Base-by-base conservation (phyloP, 345 rosid species). In the Garcia nutans region DNA sequence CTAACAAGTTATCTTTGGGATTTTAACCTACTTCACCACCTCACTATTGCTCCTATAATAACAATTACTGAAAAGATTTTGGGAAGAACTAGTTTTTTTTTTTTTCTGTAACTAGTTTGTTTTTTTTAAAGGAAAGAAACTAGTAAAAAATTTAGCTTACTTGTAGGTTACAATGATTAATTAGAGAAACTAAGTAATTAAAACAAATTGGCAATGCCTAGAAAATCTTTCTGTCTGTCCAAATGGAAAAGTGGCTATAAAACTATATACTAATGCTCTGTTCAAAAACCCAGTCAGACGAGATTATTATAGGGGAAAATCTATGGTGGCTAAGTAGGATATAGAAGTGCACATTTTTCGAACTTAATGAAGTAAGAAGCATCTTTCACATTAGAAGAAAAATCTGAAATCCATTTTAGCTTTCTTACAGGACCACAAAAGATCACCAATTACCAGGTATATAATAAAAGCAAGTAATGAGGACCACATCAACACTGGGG, bases 401-500 rank as follows among this genome's bases (percentile, higher is more conserved):
- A 37, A 16, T n/a, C 20, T 66, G 70, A 45, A n/a, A 20, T 61
- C 6, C 12, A 10, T 47, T 6, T 17, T 17, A 59, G 0, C 16
- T 31, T 20, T 56, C 42, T 45, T 5, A 11, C 6, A 47, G 57
- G 75, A 72, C 75, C 75, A 59, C 44, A 37, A 37, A 7, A 59
- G 54, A 15, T 44, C 47, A 23, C 45, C 26, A 24, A 8, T 24
- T 59, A 11, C 42, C 20, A 19, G 11, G 70, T 26, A 71, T 47
- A 19, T n/a, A 47, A 19, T n/a, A 47, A 22, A 20, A 57, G 66
- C 57, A 72, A 72, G 44, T 37, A 56, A 71, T 19, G 7, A 66
- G 68, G 77, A 72, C 77, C 74, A 45, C 72, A 9, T 6, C n/a
- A 44, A 20, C 23, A 31, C 28, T 68, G 47, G 62, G 24, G 31